Evolutionary conservation across 139 green algal species (phyloP).

Genomic region (Trebouxia sp.): DNA sequence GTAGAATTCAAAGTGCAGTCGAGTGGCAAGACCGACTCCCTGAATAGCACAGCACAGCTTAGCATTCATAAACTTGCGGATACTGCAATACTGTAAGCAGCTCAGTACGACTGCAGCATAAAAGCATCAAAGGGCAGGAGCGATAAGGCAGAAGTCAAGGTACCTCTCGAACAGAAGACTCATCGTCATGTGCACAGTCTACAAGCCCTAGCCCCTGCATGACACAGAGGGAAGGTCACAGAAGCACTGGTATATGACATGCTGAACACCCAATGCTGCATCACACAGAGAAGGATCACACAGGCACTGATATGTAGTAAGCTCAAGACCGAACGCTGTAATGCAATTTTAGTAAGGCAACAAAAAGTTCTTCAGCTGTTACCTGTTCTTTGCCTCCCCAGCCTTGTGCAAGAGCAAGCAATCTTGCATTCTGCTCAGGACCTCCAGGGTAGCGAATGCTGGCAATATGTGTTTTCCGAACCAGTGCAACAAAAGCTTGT

Average conservation of each 20-base stretch:
- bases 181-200: conserved; percentile 41
- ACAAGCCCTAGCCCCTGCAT: conserved; percentile 73
- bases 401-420: conserved; percentile 71
- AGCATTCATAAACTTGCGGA: not conserved
- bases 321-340: no score
- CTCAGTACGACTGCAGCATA: not conserved
- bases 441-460: conserved; percentile 67
- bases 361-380: no score
- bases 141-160: not conserved
- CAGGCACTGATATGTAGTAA: no score
- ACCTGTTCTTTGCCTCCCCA: conserved; percentile 88
- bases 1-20: conserved; percentile 80
- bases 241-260: no score
- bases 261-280: no score
- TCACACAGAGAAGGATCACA: no score
- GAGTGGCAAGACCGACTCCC: conserved; percentile 47
- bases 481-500: conserved; percentile 64
- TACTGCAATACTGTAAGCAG: not conserved
- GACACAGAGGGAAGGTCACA: no score
- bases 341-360: no score
- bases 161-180: conserved; percentile 24
- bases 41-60: conserved; percentile 24
- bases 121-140: not conserved
- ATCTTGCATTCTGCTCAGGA: conserved; percentile 59
- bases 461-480: conserved; percentile 73